A percentile compares a stretch with the other conserved stretches of the same genome.
Evolutionary conservation across 2,329 filamentous ascomycete genomes (phyloP).

Genomic region (Karstenula rhodostoma): DNA sequence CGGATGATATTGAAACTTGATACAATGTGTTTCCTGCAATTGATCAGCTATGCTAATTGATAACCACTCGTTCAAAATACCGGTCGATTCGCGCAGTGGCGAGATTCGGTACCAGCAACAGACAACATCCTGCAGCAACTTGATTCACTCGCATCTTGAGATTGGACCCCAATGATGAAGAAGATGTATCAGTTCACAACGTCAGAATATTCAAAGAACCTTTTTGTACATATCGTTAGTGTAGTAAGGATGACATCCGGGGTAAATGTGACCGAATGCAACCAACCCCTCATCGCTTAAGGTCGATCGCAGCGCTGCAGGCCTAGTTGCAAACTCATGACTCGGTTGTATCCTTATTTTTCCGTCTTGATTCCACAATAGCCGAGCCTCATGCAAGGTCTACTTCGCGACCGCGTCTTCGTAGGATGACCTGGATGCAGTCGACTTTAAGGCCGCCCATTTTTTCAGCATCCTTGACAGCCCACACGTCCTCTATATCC

Average conservation of each 20-base stretch:
- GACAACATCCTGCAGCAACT: neutral
- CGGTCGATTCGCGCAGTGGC: conserved; percentile 26
- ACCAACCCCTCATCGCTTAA: conserved; percentile 14
- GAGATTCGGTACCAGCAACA: conserved; percentile 9
- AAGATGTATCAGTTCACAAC: neutral
- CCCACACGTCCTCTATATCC: conserved; percentile 43
- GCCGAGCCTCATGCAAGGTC: conserved; percentile 31
- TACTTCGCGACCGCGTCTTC: conserved; percentile 36
- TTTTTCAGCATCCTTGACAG: conserved; percentile 36
- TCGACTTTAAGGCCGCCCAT: conserved; percentile 37
- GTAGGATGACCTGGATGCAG: conserved; percentile 43
- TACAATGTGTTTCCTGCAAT: conserved; percentile 29
- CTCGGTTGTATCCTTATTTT: neutral
- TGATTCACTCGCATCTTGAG: neutral
- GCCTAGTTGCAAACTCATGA: neutral
- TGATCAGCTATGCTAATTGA: neutral
- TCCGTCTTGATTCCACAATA: neutral
- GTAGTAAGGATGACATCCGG: neutral
- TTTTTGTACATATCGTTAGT: neutral
- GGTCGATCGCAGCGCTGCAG: conserved; percentile 8
- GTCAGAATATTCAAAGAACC: neutral
- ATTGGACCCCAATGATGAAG: neutral
- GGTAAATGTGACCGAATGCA: conserved; percentile 12
- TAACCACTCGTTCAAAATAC: conserved; percentile 32
- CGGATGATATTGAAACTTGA: conserved; percentile 57